phyloP scores from a whole-genome alignment of 2,329 filamentous ascomycete genomes.

The Intubia oerlemansii region DNA sequence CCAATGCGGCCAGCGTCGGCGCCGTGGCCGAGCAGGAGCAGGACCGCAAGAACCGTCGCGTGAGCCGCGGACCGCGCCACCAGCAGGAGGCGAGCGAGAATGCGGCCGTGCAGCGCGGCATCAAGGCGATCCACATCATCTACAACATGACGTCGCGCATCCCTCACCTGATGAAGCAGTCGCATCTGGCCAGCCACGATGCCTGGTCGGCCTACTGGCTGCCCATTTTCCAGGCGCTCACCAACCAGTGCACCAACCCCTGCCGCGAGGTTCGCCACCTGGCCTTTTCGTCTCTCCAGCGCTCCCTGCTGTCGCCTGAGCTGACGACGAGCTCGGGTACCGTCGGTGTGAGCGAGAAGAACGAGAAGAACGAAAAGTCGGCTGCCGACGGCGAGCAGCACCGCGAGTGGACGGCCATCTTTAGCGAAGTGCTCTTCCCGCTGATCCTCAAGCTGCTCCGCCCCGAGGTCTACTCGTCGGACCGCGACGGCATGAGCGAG shows the following conservation, averaged over 20 bases:
- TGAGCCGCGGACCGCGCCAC: slow-evolving; percentile 13
- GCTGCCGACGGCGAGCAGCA: slow-evolving; percentile 29
- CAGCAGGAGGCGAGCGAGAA: slow-evolving; percentile 16
- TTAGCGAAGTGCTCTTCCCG: slow-evolving; percentile 82
- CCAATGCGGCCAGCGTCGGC: slow-evolving; percentile 57
- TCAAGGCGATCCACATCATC: slow-evolving; percentile 62
- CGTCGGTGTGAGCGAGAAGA: too few species aligned
- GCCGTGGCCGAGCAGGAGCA: slow-evolving; percentile 47
- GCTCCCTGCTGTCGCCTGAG: slow-evolving; percentile 66
- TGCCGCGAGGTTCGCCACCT: slow-evolving; percentile 83
- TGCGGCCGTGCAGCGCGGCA: slow-evolving; percentile 53
- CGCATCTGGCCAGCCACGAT: slow-evolving; percentile 72
- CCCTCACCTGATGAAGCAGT: slow-evolving; percentile 74
- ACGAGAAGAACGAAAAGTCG: not conserved
- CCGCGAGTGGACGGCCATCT: slow-evolving; percentile 87
- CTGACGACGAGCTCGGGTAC: slow-evolving; percentile 55
- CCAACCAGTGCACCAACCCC: slow-evolving; percentile 79
- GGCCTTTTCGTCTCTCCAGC: slow-evolving; percentile 68
- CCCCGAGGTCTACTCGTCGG: slow-evolving; percentile 82
- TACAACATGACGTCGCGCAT: slow-evolving; percentile 66
- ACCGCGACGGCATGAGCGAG: slow-evolving; percentile 85
- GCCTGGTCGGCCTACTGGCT: slow-evolving; percentile 96
- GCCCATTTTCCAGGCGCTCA: slow-evolving; percentile 76
- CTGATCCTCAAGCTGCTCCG: slow-evolving; percentile 73
- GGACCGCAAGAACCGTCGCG: slow-evolving; percentile 22